Evolutionary conservation across 2,329 filamentous ascomycete species (phyloP).

Genomic region (Bertia moriformis): DNA sequence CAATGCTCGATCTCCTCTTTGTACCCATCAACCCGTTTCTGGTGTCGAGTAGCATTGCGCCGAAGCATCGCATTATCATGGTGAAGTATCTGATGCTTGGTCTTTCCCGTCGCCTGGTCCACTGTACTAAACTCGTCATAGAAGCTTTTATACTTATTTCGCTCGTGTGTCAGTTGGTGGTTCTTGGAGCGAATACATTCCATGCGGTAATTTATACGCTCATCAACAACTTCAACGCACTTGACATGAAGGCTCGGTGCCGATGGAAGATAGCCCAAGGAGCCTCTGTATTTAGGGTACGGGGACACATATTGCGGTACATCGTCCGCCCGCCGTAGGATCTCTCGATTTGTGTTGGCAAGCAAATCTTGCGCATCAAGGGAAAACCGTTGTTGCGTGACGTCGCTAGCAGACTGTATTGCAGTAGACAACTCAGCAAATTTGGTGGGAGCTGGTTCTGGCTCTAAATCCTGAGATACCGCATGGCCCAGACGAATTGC

Average conservation of each 20-base stretch:
- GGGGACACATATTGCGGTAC: slow-evolving; percentile 13
- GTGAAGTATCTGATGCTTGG: slow-evolving; percentile 7
- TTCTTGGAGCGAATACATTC: neutral
- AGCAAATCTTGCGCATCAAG: slow-evolving; percentile 9
- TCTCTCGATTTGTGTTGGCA: slow-evolving; percentile 9
- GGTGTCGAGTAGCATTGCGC: slow-evolving; percentile 10
- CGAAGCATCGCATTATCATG: slow-evolving; percentile 5
- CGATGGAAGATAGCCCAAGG: slow-evolving; percentile 14
- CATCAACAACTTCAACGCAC: slow-evolving; percentile 10
- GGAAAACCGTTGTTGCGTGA: slow-evolving; percentile 9
- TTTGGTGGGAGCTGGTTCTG: no score
- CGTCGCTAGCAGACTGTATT: slow-evolving; percentile 6
- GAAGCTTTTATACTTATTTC: neutral
- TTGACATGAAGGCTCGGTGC: slow-evolving; percentile 12
- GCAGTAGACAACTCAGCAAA: no score
- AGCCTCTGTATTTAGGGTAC: slow-evolving; percentile 11
- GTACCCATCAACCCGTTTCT: slow-evolving; percentile 9
- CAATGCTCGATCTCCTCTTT: slow-evolving; percentile 12
- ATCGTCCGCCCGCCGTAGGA: slow-evolving; percentile 7
- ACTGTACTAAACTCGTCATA: slow-evolving; percentile 4
- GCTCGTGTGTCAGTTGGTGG: neutral
- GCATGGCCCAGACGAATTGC: no score
- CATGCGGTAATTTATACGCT: slow-evolving; percentile 5
- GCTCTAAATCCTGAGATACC: no score
- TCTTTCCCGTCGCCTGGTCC: slow-evolving; percentile 13